A percentile compares a stretch with the other conserved stretches of the same genome.
These are phyloP conservation scores for Schizophyllum amplum DNA, from an alignment of 1,284 basidiomycete genomes.

Conservation along the genomic window DNA sequence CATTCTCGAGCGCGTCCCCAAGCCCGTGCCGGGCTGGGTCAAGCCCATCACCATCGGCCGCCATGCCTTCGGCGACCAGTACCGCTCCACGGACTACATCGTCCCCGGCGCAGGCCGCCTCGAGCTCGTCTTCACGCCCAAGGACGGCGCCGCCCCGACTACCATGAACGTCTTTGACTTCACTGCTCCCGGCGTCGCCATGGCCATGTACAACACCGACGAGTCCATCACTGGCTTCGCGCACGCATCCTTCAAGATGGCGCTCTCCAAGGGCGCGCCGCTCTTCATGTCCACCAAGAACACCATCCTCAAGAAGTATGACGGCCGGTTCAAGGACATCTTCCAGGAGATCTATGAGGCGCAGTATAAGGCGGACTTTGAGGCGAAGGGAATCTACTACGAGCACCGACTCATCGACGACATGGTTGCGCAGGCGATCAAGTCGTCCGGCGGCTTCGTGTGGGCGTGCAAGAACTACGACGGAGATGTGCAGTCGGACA, in stretches of 20 bases:
- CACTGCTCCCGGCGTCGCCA: conserved; percentile 81
- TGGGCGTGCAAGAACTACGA: conserved; percentile 99
- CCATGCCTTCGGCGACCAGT: conserved; percentile 97
- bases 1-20: conserved; percentile 84
- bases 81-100: conserved; percentile 86
- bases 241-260: conserved; percentile 98
- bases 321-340: conserved; percentile 98
- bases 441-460: conserved; percentile 93
- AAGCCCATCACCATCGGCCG: conserved; percentile 97
- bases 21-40: conserved; percentile 92
- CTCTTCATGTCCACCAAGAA: conserved; percentile 99
- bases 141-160: conserved; percentile 56
- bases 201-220: conserved; percentile 95
- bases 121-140: conserved; percentile 81
- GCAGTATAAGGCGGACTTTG: conserved; percentile 80
- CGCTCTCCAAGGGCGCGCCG: conserved; percentile 90
- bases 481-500: conserved; percentile 89
- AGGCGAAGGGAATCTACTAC: conserved; percentile 85
- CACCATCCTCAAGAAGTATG: conserved; percentile 94
- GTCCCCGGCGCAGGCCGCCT: conserved; percentile 86
- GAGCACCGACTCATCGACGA: conserved; percentile 92
- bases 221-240: conserved; percentile 96
- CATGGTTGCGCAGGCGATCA: conserved; percentile 97
- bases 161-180: conserved; percentile 85
- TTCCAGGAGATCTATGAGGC: conserved; percentile 91